Percentiles rank a stretch among this genome's conserved stretches.
These are phyloP conservation scores for Ulota crispa DNA, from an alignment of 225 moss, liverwort and hornwort genomes.

Conservation along the genomic window DNA sequence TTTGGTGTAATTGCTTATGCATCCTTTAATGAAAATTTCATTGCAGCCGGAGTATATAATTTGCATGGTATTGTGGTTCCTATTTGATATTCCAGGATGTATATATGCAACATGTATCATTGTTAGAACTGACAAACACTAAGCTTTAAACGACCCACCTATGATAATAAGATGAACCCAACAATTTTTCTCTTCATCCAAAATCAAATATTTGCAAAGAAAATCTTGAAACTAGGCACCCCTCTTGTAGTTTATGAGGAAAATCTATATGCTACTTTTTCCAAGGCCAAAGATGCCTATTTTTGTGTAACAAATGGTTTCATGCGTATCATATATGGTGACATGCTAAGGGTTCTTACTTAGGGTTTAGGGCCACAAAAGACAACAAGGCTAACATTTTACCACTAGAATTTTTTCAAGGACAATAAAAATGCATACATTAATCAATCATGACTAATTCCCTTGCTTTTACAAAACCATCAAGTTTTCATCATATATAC, in stretches of 20 bases:
- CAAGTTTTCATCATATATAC: rapidly evolving
- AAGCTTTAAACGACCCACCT: neutral
- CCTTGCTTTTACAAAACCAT: neutral
- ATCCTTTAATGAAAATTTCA: neutral
- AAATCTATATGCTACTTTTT: neutral
- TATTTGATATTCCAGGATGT: neutral
- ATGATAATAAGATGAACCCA: neutral
- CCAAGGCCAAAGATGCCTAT: neutral
- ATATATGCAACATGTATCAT: neutral
- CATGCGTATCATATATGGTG: no score
- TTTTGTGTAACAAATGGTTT: neutral
- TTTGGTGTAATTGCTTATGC: neutral
- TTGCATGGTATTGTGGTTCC: neutral
- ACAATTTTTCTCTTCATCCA: neutral
- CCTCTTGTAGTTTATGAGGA: neutral
- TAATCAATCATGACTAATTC: no score
- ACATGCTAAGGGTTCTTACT: no score
- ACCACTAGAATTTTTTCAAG: no score
- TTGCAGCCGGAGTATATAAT: neutral
- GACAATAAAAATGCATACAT: no score
- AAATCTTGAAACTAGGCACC: neutral
- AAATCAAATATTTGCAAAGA: neutral
- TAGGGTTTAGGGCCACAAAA: no score
- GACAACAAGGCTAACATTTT: no score
- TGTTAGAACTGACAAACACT: neutral